Evolutionary conservation across 257 asterid genomes (phyloP).

Genomic region (Prunella vulgaris): DNA sequence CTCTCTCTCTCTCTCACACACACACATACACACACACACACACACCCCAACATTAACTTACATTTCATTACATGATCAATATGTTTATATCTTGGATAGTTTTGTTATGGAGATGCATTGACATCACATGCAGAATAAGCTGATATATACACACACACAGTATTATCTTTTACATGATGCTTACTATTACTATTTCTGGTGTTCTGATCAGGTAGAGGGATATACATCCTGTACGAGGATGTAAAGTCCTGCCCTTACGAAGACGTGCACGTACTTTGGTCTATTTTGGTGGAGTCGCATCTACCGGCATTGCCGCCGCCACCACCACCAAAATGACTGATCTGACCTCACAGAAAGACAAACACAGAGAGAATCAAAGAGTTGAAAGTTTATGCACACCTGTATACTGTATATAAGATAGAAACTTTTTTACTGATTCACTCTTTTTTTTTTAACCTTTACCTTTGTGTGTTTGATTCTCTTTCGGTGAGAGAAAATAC

Average conservation of each 20-base stretch:
- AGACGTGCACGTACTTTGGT: conserved; percentile 94
- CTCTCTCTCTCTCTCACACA: no score
- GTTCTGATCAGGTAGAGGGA: conserved; percentile 63
- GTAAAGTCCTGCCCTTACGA: conserved; percentile 90
- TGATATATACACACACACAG: background rate
- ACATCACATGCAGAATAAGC: background rate
- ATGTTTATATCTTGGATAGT: background rate
- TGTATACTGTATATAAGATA: conserved; percentile 43
- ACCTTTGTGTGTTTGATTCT: conserved; percentile 27
- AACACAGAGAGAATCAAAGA: conserved; percentile 17
- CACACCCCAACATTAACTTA: background rate
- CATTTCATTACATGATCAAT: background rate
- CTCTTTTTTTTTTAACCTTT: background rate
- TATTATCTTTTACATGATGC: background rate
- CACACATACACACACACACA: background rate
- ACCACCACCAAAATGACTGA: conserved; percentile 33
- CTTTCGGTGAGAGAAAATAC: conserved; percentile 26
- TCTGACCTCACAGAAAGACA: conserved; percentile 9
- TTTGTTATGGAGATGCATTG: background rate
- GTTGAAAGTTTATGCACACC: conserved; percentile 9
- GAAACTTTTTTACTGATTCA: conserved; percentile 18
- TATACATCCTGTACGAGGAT: conserved; percentile 90
- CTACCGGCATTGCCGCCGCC: conserved; percentile 57
- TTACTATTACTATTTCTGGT: background rate
- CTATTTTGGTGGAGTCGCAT: conserved; percentile 86